These are phyloP conservation scores for Oryza longistaminata DNA, from an alignment of 176 grass and related monocot species.

Conservation along the genomic window DNA sequence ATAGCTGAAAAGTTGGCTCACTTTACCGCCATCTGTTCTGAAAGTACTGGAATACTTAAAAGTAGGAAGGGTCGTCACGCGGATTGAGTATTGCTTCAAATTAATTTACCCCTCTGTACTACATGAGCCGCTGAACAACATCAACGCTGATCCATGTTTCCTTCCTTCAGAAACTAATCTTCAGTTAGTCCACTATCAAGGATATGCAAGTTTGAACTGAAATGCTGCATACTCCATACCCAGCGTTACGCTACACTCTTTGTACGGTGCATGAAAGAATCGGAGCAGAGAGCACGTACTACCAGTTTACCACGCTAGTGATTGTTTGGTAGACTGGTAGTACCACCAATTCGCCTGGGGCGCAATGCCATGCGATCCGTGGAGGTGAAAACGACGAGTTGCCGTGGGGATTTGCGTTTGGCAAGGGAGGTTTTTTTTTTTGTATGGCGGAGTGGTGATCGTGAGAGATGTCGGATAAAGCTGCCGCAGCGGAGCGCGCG, in stretches of 20 bases:
- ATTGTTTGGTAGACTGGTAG: no score
- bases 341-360: no score
- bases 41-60: no score
- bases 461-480: conserved; percentile 31
- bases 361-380: background rate
- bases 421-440: background rate
- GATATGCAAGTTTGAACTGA: no score
- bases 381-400: background rate
- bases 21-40: background rate
- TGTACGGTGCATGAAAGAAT: no score
- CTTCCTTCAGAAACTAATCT: background rate
- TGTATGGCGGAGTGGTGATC: background rate
- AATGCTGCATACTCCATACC: no score
- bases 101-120: background rate
- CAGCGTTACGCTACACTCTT: no score
- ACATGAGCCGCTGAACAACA: background rate
- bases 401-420: conserved; percentile 21
- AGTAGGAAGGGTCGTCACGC: no score
- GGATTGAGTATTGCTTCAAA: no score
- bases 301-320: no score
- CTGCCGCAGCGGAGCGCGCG: conserved; percentile 7
- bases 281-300: no score
- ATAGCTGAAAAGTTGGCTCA: conserved; percentile 23
- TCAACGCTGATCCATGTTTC: background rate
- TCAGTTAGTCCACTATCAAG: background rate